Evolutionary conservation across 495 filamentous ascomycete genomes (phyloP), one percentile per base, ranked within the genome.

Genomic region (Trichocladium antarcticum): DNA sequence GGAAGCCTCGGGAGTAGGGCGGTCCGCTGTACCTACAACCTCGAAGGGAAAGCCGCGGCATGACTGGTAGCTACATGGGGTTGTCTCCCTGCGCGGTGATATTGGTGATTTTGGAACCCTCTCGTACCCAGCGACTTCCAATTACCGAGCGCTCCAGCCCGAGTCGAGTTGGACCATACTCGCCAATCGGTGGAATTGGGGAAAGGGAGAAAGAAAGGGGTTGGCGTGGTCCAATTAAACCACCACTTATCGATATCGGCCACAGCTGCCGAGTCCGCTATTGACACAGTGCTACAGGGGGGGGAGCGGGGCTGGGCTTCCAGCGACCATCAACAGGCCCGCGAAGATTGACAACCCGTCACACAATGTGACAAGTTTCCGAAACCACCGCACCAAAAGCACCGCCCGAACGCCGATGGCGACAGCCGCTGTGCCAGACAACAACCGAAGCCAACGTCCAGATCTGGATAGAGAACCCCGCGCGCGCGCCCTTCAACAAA

Each of bases 401-500:
- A 7, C n/a, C 16, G 34, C 29, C 37, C 27, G 19, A 27, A 51
- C n/a, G 42, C 49, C 9, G 42, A 51, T 51, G 49, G 49, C 42
- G 49, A 11, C 49, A 51, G 46, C 45, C 49, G 41, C 51, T 54
- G 12, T 35, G 35, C 41, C 39, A 40, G 20, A 8, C 40, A 8
- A 12, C 37, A 15, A 45, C 36, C 28, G 20, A 45, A 28, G 19
- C 36, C 41, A 51, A 42, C 36, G 27, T 51, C 5, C 42, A 51
- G 5, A 51, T 51, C 37, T 46, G 37, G 40, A 46, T 42, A 21
- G 42, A 51, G 28, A 41, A 41, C 19, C 49, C 42, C 20, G 42
- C 41, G 12, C 52, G 16, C n/a, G 31, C 37, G 2, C 44, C 44
- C 37, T 40, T 27, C 51, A 50, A 51, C 57, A 77, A 66, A 61